Percentiles rank a stretch among this genome's conserved stretches.
phyloP scores from a whole-genome alignment of 2,329 filamentous ascomycete species.

The Pseudocercospora fuligena region DNA sequence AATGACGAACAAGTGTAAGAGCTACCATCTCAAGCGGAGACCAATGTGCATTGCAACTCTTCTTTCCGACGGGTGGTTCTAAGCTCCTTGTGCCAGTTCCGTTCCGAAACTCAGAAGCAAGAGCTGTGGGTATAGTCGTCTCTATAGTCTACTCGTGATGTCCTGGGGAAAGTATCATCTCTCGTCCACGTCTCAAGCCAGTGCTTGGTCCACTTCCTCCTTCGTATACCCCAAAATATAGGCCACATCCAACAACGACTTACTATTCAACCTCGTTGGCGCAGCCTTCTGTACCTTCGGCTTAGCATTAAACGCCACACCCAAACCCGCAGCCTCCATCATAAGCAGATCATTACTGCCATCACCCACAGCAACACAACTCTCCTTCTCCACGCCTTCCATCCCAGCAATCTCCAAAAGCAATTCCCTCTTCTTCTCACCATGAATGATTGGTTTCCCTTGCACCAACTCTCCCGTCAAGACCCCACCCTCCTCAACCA shows the following conservation, averaged over 20 bases:
- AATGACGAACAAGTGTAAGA: neutral
- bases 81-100: no score
- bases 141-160: no score
- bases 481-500: constrained; percentile 58
- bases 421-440: constrained; percentile 73
- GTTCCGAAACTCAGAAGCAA: no score
- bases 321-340: constrained; percentile 75
- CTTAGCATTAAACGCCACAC: constrained; percentile 85
- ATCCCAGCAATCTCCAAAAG: constrained; percentile 71
- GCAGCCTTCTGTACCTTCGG: constrained; percentile 80
- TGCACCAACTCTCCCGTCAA: constrained; percentile 76
- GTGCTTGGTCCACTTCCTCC: constrained; percentile 32
- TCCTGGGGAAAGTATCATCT: neutral
- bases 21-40: neutral
- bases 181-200: neutral
- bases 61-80: no score
- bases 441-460: constrained; percentile 73
- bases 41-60: no score
- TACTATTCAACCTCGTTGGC: constrained; percentile 71
- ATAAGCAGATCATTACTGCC: constrained; percentile 83
- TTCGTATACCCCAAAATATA: constrained; percentile 67
- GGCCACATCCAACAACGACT: constrained; percentile 72
- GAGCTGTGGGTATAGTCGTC: no score
- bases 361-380: constrained; percentile 77
- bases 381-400: constrained; percentile 67